phyloP scores from a whole-genome alignment of 139 green algal species.

The Trebouxia sp. region DNA sequence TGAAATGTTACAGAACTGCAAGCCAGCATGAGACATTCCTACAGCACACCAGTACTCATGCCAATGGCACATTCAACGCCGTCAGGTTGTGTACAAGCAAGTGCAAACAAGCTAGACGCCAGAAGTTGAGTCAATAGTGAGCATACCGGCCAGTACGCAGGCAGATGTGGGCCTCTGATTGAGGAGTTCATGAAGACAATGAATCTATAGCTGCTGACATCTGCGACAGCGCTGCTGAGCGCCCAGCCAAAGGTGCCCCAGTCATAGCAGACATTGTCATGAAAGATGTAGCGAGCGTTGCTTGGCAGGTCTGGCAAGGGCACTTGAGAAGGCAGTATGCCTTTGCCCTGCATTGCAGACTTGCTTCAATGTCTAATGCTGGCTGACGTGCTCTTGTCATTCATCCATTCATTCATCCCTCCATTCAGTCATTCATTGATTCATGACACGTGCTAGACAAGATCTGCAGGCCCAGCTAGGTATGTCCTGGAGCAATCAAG shows the following conservation, averaged over 20 bases:
- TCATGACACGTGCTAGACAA: too few relatives aligned
- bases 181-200: constrained; percentile 39
- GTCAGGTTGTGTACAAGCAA: neutral
- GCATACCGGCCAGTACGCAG: constrained; percentile 43
- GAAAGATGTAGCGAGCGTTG: constrained; percentile 52
- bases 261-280: constrained; percentile 59
- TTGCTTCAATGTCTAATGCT: too few relatives aligned
- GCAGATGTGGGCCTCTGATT: constrained; percentile 42
- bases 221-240: constrained; percentile 3
- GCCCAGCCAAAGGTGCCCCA: constrained; percentile 65
- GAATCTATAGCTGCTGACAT: constrained; percentile 26
- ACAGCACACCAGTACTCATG: too few relatives aligned
- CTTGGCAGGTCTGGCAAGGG: constrained; percentile 45
- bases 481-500: too few relatives aligned
- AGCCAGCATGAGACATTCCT: too few relatives aligned
- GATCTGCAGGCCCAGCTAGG: too few relatives aligned
- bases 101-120: neutral
- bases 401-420: too few relatives aligned
- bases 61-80: too few relatives aligned
- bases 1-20: too few relatives aligned
- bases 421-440: too few relatives aligned
- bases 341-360: neutral
- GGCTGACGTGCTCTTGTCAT: too few relatives aligned
- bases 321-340: neutral
- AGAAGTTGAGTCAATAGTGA: too few relatives aligned